A percentile compares a stretch with the other conserved stretches of the same genome.
Evolutionary conservation across 1,284 basidiomycete species (phyloP).

Genomic region (Wolfiporia cocos): DNA sequence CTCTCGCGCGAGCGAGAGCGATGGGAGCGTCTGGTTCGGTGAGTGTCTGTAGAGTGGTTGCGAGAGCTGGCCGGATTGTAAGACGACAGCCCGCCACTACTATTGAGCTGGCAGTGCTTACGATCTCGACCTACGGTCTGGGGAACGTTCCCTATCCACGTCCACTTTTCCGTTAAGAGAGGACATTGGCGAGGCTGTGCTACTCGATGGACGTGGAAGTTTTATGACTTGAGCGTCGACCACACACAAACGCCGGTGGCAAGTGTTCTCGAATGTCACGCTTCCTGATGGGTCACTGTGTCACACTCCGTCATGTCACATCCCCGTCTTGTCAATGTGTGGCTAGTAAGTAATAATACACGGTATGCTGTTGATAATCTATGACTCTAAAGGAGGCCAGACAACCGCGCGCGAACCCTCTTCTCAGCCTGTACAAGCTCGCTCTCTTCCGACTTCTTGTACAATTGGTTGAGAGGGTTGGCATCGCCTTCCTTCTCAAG

Average conservation of each 20-base stretch:
- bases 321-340: too few relatives aligned
- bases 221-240: background rate
- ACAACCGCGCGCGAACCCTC: conserved; percentile 45
- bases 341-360: too few relatives aligned
- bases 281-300: background rate
- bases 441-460: conserved; percentile 42
- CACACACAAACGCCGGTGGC: background rate
- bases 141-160: conserved; percentile 46
- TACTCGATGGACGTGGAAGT: background rate
- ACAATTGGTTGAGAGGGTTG: conserved; percentile 52
- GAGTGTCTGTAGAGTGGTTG: conserved; percentile 68
- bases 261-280: background rate
- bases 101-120: conserved; percentile 32
- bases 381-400: conserved; percentile 30
- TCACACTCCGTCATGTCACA: background rate
- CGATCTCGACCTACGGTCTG: conserved; percentile 52
- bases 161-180: conserved; percentile 50
- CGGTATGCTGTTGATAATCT: too few relatives aligned
- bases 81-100: too few relatives aligned
- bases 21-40: conserved; percentile 63
- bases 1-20: conserved; percentile 57
- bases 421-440: conserved; percentile 56
- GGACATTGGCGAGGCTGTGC: conserved; percentile 26
- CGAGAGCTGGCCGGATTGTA: conserved; percentile 61
- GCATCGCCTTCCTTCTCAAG: conserved; percentile 52